Base-by-base conservation (phyloP, 1,139 yeast genomes). In the Candida labiduridarum region DNA sequence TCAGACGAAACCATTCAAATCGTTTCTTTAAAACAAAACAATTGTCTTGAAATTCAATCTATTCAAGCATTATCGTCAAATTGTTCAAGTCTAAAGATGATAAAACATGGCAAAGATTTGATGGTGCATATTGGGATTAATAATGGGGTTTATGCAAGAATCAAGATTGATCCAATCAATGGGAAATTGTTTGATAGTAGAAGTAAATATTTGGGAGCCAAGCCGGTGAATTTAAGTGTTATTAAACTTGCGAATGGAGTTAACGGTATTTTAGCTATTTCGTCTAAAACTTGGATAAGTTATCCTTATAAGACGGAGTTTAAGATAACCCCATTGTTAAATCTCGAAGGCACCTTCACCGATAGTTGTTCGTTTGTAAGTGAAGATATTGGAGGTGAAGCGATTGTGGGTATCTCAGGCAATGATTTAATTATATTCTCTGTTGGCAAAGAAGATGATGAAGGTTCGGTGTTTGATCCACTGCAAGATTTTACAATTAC, bases 101-200 rank as follows among this genome's bases (percentile, higher is more conserved):
- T 63, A 15, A 47, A 56, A 8, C 31, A 15, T 2, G 54, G 53
- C 30, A 49, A 50, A 15, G 55, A 48, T 4, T 54, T 55, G 50
- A 53, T 54, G 16, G 77, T 89, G 7, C 96, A 91, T 65, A 80
- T 90, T 47, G 98, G 98, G 1, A 76, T 92, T 75, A 79, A 74
- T 25, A 89, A 84, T 64, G 99, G 99, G 33, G 82, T 91, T 1
- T 89, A 87, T 67, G 84, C 86, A 2, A 73, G 85, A 30, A 81
- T 90, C 0, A 71, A 71, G 7, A 60, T 90, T 31, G 89, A 87
- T 59, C 65, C 68, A 1, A 62, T 73, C 2, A 74, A 85, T 2
- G 97, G 96, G 0, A 79, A 80, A 46, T 67, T 92, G 12, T 72
- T 82, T 0, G 87, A 86, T 55, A 82, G 92, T 0, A 74, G 89